Conservation (phyloP, 352 stramenopile genomes). For the Phytophthora capsici region DNA sequence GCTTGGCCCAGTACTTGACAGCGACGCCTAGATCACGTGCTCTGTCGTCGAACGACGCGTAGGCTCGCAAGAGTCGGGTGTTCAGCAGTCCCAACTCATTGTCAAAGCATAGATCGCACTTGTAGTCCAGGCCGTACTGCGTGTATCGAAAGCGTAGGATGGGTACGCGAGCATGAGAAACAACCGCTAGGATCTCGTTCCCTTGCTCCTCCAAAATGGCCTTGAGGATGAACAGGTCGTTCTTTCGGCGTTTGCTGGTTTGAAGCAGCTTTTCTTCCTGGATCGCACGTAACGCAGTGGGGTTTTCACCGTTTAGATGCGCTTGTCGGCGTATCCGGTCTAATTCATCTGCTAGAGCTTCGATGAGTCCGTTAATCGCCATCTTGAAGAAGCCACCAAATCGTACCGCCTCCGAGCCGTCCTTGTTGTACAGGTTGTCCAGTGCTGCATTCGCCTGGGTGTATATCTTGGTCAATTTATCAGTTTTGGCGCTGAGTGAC, state of each 20-base stretch:
- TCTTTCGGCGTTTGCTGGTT: conserved; percentile 34
- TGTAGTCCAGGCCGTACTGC: conserved; percentile 33
- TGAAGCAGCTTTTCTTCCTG: conserved; percentile 33
- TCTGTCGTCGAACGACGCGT: conserved; percentile 66
- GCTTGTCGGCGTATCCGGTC: background rate
- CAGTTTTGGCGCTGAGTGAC: too few species aligned
- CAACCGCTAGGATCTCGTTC: conserved; percentile 53
- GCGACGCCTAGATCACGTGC: conserved; percentile 91
- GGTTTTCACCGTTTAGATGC: background rate
- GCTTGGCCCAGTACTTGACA: conserved; percentile 98
- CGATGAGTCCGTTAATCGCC: conserved; percentile 25
- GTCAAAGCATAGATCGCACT: conserved; percentile 80
- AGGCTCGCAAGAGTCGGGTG: conserved; percentile 72
- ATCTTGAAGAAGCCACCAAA: conserved; percentile 24
- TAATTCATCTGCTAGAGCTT: conserved; percentile 25
- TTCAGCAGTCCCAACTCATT: conserved; percentile 79
- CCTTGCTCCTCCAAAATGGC: conserved; percentile 36
- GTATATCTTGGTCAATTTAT: too few species aligned
- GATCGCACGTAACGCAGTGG: background rate
- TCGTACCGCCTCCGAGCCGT: conserved; percentile 13
- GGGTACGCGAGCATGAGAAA: conserved; percentile 64
- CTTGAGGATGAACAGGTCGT: conserved; percentile 49
- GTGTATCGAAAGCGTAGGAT: conserved; percentile 70
- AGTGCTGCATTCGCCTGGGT: conserved; percentile 13
- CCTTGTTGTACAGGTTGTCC: conserved; percentile 35